Percentiles rank a stretch among this genome's conserved stretches.
These are phyloP conservation scores for Nannochloris sp. DNA, from an alignment of 139 green algal genomes.

Conservation along the genomic window DNA sequence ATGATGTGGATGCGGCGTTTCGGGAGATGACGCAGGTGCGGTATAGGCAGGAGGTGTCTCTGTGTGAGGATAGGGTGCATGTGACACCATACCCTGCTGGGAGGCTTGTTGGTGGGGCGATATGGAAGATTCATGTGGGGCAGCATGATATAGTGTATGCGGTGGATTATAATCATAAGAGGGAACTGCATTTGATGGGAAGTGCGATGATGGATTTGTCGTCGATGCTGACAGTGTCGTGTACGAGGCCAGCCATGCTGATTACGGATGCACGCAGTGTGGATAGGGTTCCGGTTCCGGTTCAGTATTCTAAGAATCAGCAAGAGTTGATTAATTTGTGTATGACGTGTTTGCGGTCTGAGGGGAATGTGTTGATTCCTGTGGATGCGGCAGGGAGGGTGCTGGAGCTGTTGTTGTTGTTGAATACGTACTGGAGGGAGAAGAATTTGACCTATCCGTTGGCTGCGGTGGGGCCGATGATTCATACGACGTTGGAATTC, in stretches of 20 bases:
- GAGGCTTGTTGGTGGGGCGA: conserved; percentile 69
- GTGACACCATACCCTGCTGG: conserved; percentile 72
- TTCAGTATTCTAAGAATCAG: conserved; percentile 18
- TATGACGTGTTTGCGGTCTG: conserved; percentile 36
- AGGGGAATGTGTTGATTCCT: conserved; percentile 81
- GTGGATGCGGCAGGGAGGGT: conserved; percentile 75
- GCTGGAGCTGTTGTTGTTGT: conserved; percentile 80
- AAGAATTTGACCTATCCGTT: conserved; percentile 60
- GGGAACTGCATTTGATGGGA: conserved; percentile 52
- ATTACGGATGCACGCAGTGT: conserved; percentile 45
- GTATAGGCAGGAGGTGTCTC: conserved; percentile 52
- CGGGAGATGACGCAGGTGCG: conserved; percentile 36
- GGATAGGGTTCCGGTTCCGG: background rate
- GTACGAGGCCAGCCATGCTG: conserved; percentile 61
- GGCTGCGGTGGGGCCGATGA: conserved; percentile 55
- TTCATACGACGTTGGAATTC: conserved; percentile 58
- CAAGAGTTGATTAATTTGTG: conserved; percentile 37
- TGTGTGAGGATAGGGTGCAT: conserved; percentile 47
- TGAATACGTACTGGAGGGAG: conserved; percentile 67
- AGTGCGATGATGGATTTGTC: conserved; percentile 7
- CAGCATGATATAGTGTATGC: conserved; percentile 85
- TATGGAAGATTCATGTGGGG: conserved; percentile 68
- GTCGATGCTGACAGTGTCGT: conserved; percentile 34
- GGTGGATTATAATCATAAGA: conserved; percentile 76
- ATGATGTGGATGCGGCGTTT: conserved; percentile 81